These are phyloP conservation scores for Aschersonia sp. DNA, from an alignment of 2,329 filamentous ascomycete species.

Conservation along the genomic window DNA sequence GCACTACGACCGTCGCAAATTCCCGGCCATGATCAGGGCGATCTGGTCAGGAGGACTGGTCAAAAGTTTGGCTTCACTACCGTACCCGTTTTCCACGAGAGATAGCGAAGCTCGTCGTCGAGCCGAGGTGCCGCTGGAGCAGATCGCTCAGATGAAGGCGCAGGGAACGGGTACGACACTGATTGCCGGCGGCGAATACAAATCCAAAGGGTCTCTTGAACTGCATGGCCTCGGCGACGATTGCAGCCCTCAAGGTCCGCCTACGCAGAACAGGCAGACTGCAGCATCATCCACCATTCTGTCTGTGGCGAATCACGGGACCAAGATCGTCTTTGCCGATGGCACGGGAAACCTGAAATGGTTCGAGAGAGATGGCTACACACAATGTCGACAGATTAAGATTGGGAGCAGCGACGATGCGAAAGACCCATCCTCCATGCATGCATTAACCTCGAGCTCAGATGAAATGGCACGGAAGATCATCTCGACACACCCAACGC, in stretches of 20 bases:
- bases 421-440: constrained; percentile 31
- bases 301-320: constrained; percentile 68
- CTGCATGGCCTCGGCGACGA: constrained; percentile 50
- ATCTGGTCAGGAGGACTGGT: constrained; percentile 75
- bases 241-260: constrained; percentile 24
- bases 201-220: constrained; percentile 78
- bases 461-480: constrained; percentile 74
- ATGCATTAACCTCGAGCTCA: constrained; percentile 33
- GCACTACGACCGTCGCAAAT: constrained; percentile 77
- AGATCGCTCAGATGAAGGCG: constrained; percentile 15
- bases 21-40: constrained; percentile 61
- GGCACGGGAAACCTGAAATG: constrained; percentile 75
- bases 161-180: constrained; percentile 24
- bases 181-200: constrained; percentile 79
- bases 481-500: constrained; percentile 38
- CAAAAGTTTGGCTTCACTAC: constrained; percentile 56
- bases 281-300: constrained; percentile 69
- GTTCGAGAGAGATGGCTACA: constrained; percentile 73
- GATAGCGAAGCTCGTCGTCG: constrained; percentile 42
- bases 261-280: constrained; percentile 69
- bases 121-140: constrained; percentile 38
- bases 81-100: constrained; percentile 50
- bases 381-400: constrained; percentile 37
- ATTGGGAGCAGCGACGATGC: constrained; percentile 38
- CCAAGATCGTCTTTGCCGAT: constrained; percentile 69